Percentiles rank a stretch among this genome's conserved stretches.
phyloP scores from a whole-genome alignment of 208 protist genomes.

The Phytomonas sp. region DNA sequence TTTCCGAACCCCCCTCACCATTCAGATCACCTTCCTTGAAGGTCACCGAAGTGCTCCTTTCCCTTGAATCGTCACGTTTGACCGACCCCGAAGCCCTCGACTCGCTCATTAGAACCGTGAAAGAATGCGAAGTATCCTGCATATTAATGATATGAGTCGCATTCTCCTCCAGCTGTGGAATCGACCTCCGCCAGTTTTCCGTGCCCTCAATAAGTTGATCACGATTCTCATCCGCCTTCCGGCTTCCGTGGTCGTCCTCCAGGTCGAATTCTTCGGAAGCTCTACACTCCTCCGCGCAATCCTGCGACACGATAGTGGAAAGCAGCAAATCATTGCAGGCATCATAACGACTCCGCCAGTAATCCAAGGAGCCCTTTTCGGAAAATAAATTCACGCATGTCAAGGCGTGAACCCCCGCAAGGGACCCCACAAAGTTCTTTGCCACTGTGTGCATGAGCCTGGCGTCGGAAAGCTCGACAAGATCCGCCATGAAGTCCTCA shows the following conservation, averaged over 20 bases:
- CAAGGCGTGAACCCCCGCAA: constrained; percentile 9
- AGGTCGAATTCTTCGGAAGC: too few relatives aligned
- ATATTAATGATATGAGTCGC: too few relatives aligned
- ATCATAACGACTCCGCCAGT: constrained; percentile 54
- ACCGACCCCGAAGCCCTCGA: too few relatives aligned
- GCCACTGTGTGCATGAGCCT: too few relatives aligned
- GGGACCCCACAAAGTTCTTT: too few relatives aligned
- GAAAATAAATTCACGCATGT: constrained; percentile 39
- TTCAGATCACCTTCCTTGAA: too few relatives aligned
- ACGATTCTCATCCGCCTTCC: background rate
- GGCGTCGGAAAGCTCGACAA: constrained; percentile 13
- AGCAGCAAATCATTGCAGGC: constrained; percentile 52
- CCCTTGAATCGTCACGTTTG: background rate
- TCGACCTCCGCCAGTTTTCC: background rate
- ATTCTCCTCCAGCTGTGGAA: too few relatives aligned
- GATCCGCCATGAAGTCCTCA: constrained; percentile 21
- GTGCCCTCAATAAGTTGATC: background rate
- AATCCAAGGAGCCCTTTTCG: constrained; percentile 21
- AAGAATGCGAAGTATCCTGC: too few relatives aligned
- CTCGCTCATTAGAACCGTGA: too few relatives aligned
- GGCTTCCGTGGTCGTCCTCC: too few relatives aligned
- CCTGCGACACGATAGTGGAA: constrained; percentile 19
- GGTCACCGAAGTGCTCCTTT: background rate
- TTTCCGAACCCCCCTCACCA: too few relatives aligned
- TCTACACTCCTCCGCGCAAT: background rate